phyloP scores from a whole-genome alignment of 148 eudicot genomes.

The Selenicereus undatus region DNA sequence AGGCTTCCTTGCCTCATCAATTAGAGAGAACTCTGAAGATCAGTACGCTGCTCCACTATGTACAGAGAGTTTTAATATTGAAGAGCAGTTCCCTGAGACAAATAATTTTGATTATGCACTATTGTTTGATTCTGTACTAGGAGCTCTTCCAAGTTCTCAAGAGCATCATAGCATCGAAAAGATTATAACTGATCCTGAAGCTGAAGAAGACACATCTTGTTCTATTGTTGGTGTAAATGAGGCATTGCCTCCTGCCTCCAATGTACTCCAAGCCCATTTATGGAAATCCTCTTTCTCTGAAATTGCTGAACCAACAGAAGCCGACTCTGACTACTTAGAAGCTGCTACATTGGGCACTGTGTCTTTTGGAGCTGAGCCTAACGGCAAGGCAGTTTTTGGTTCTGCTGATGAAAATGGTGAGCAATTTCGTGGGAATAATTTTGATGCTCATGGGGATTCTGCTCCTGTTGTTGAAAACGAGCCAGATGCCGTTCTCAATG shows the following conservation, averaged over 20 bases:
- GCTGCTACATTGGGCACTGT: slow-evolving; percentile 6
- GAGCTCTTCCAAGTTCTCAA: slow-evolving; percentile 15
- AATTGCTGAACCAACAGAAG: slow-evolving; percentile 1
- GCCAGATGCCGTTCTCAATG: not conserved
- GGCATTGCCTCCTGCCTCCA: not conserved
- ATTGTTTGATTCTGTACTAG: slow-evolving; percentile 25
- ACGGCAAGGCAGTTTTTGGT: not conserved
- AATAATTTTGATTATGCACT: slow-evolving; percentile 20
- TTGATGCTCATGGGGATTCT: not conserved
- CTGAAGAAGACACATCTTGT: slow-evolving; percentile 16
- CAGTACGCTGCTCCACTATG: slow-evolving; percentile 13
- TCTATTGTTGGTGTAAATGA: not conserved
- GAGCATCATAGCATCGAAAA: slow-evolving; percentile 22
- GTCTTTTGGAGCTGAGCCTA: slow-evolving; percentile 7
- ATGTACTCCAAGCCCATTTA: not conserved
- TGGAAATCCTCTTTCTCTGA: too few species aligned
- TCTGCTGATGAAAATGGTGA: slow-evolving; percentile 10
- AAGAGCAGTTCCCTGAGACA: slow-evolving; percentile 23
- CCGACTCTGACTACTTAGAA: slow-evolving; percentile 2
- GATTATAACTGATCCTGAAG: slow-evolving; percentile 13
- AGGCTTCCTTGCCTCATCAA: slow-evolving; percentile 14
- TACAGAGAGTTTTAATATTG: slow-evolving; percentile 14
- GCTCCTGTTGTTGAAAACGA: slow-evolving; percentile 9
- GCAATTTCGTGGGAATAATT: slow-evolving; percentile 2
- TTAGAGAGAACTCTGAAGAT: slow-evolving; percentile 26